These are phyloP conservation scores for Corymbia calophylla DNA, from an alignment of 441 rosid genomes.

Conservation along the genomic window DNA sequence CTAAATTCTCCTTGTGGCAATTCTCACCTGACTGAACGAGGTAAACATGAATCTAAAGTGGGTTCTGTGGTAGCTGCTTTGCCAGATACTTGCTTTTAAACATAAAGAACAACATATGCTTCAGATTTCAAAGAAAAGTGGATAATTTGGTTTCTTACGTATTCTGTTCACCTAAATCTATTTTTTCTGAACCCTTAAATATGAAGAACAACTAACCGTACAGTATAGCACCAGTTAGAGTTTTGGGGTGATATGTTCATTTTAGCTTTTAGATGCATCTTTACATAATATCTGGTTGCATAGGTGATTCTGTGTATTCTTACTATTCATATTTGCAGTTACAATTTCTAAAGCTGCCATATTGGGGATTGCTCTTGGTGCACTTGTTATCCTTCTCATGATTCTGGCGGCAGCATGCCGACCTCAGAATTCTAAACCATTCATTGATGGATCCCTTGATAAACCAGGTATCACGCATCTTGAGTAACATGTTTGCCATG, in stretches of 20 bases:
- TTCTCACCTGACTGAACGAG: slow-evolving; percentile 58
- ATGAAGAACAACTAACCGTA: not conserved
- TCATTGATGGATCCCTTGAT: slow-evolving; percentile 68
- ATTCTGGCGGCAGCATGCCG: slow-evolving; percentile 74
- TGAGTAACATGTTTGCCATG: not conserved
- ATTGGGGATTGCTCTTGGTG: slow-evolving; percentile 86
- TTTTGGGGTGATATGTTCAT: not conserved
- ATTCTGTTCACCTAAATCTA: not conserved
- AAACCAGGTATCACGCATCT: slow-evolving; percentile 57
- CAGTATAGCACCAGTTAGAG: not conserved
- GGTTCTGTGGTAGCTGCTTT: not conserved
- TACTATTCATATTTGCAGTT: slow-evolving; percentile 32
- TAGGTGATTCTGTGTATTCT: not conserved
- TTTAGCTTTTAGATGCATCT: not conserved
- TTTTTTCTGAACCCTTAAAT: not conserved
- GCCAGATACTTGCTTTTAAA: not conserved
- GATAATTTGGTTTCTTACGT: not conserved
- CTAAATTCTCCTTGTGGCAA: slow-evolving; percentile 48
- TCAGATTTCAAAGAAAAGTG: not conserved
- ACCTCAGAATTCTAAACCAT: slow-evolving; percentile 56
- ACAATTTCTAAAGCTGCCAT: slow-evolving; percentile 92
- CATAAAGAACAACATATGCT: not conserved
- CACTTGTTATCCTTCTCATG: slow-evolving; percentile 79
- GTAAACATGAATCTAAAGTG: slow-evolving; percentile 19
- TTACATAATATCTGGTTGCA: not conserved